phyloP scores from a whole-genome alignment of 192 early-diverging fungal species.

The Podila clonocystis region DNA sequence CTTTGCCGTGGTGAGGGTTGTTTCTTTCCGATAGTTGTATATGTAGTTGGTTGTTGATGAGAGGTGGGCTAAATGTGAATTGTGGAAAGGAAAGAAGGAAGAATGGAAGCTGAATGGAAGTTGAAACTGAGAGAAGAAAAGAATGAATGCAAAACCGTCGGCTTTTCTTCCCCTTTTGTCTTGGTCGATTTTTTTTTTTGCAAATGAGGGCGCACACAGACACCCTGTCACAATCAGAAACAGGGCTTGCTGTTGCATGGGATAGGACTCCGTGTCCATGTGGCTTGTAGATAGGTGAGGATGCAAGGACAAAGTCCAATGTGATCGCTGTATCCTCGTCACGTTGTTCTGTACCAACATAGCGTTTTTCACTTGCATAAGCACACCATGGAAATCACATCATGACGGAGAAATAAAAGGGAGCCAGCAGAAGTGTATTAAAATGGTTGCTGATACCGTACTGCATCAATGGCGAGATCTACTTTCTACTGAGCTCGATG shows the following conservation, averaged over 20 bases:
- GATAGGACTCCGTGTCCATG: no score
- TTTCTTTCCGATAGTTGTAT: background rate
- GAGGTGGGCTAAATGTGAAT: background rate
- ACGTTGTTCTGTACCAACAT: no score
- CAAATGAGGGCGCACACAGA: no score
- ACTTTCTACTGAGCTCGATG: conserved; percentile 49
- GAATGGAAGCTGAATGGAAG: background rate
- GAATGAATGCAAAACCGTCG: background rate
- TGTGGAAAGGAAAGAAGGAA: background rate
- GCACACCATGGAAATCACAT: no score
- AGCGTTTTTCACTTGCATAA: no score
- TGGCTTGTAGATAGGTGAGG: no score
- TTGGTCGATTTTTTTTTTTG: no score
- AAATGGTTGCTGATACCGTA: background rate
- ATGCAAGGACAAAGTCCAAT: no score
- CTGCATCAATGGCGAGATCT: background rate
- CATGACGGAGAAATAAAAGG: no score
- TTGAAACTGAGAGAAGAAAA: background rate
- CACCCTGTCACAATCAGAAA: no score
- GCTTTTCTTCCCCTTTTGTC: background rate
- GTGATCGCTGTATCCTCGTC: no score
- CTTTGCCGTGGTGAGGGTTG: background rate
- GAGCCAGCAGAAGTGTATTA: background rate
- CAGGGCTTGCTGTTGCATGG: no score
- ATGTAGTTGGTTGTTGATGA: background rate